Conservation (phyloP, 805 yeast genomes). For the Starmerella tilneyi region DNA sequence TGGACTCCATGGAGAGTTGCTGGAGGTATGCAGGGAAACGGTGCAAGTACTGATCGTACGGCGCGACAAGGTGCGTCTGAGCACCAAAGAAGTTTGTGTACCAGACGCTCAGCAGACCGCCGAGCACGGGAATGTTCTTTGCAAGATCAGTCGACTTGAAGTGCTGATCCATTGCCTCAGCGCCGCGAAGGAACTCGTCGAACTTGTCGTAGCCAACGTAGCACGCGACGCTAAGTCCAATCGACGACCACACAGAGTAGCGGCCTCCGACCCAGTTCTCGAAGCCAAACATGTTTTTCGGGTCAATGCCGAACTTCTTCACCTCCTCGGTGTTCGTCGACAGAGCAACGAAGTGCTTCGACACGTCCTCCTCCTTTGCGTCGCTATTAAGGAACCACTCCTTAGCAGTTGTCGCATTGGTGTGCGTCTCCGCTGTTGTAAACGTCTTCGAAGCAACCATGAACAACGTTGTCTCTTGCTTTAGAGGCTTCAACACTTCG, state of each 20-base stretch:
- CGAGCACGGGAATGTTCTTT: slow-evolving; percentile 83
- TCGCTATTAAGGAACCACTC: slow-evolving; percentile 78
- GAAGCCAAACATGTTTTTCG: slow-evolving; percentile 96
- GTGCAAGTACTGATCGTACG: slow-evolving; percentile 97
- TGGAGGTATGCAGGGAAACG: slow-evolving; percentile 99
- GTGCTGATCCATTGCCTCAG: slow-evolving; percentile 92
- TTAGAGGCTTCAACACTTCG: slow-evolving; percentile 65
- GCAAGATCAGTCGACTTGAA: slow-evolving; percentile 75
- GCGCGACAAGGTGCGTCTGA: slow-evolving; percentile 96
- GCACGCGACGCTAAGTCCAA: slow-evolving; percentile 89
- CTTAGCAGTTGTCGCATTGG: slow-evolving; percentile 94
- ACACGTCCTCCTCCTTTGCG: slow-evolving; percentile 59
- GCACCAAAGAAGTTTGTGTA: slow-evolving; percentile 97
- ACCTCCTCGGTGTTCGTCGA: slow-evolving; percentile 90
- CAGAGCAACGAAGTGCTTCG: slow-evolving; percentile 95
- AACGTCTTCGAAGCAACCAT: slow-evolving; percentile 93
- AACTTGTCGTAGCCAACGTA: slow-evolving; percentile 95
- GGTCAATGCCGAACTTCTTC: slow-evolving; percentile 89
- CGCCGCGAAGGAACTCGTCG: slow-evolving; percentile 87
- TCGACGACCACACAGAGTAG: slow-evolving; percentile 99
- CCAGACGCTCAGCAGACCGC: slow-evolving; percentile 94
- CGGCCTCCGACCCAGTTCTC: slow-evolving; percentile 99
- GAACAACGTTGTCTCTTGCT: slow-evolving; percentile 80
- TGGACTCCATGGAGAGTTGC: slow-evolving; percentile 97
- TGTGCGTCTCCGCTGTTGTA: slow-evolving; percentile 96